phyloP scores from a whole-genome alignment of 2,329 filamentous ascomycete species.

The Hypomyces perniciosus region DNA sequence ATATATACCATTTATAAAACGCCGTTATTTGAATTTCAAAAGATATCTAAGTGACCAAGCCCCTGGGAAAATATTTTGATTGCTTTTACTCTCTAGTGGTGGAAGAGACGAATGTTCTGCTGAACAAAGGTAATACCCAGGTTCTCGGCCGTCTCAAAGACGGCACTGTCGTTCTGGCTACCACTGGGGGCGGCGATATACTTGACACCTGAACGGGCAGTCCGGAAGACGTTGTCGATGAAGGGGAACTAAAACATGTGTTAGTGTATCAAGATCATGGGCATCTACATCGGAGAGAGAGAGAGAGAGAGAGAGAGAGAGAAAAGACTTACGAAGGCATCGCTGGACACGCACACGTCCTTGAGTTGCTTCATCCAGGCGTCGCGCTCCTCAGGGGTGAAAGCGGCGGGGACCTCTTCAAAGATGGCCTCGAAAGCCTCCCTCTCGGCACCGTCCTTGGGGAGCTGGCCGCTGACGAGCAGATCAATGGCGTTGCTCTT shows the following conservation, averaged over 20 bases:
- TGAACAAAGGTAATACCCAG: conserved; percentile 91
- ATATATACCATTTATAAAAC: neutral
- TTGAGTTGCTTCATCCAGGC: conserved; percentile 79
- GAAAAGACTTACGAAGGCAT: conserved; percentile 74
- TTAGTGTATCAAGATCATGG: conserved; percentile 19
- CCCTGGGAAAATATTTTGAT: conserved; percentile 4
- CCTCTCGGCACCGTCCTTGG: conserved; percentile 75
- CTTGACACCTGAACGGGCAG: conserved; percentile 81
- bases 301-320: neutral
- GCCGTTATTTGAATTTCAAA: neutral
- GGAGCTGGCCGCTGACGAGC: conserved; percentile 84
- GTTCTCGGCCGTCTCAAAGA: conserved; percentile 87
- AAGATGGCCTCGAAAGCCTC: conserved; percentile 85
- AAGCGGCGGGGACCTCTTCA: conserved; percentile 76
- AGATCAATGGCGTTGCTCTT: conserved; percentile 98
- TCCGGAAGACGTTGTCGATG: conserved; percentile 94
- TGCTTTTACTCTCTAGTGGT: conserved; percentile 57
- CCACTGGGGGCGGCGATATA: conserved; percentile 92
- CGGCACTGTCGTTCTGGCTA: conserved; percentile 76
- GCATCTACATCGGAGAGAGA: neutral
- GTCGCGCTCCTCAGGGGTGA: conserved; percentile 76
- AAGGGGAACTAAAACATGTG: conserved; percentile 72
- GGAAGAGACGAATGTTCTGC: conserved; percentile 90
- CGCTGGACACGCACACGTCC: conserved; percentile 81
- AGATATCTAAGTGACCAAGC: conserved; percentile 3